Conservation (phyloP, 2,329 filamentous ascomycete species). For the Laburnicola sp. region DNA sequence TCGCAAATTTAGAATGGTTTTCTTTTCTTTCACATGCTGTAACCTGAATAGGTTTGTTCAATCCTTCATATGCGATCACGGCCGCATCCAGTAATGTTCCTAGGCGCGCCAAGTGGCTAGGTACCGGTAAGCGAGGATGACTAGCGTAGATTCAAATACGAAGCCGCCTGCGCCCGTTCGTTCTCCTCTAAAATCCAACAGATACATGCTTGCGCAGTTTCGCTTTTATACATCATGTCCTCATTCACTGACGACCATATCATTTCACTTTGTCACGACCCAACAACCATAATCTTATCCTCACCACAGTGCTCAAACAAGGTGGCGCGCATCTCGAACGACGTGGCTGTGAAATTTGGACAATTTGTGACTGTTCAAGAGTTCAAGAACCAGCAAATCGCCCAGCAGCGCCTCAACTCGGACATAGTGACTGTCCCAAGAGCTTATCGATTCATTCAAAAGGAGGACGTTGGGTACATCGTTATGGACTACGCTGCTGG, state of each 20-base stretch:
- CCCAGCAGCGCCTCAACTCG: constrained; percentile 6
- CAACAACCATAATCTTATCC: constrained; percentile 3
- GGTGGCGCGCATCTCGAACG: constrained; percentile 5
- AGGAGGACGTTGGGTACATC: constrained; percentile 8
- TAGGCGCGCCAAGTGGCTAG: no score
- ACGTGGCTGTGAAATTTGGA: constrained; percentile 9
- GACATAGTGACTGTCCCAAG: constrained; percentile 5
- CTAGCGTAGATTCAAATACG: no score
- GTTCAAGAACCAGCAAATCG: constrained; percentile 7
- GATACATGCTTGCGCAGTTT: not conserved
- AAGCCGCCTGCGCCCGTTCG: no score
- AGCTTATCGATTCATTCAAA: constrained; percentile 9
- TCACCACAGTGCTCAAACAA: constrained; percentile 5
- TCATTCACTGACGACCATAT: constrained; percentile 1
- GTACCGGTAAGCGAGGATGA: no score
- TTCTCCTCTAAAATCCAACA: not conserved
- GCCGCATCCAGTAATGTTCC: no score
- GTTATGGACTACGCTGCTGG: constrained; percentile 7
- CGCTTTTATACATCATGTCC: not conserved
- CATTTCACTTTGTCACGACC: constrained; percentile 5
- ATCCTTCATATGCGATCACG: no score
- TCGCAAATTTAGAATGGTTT: no score
- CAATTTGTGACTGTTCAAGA: constrained; percentile 3
- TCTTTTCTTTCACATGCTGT: no score
- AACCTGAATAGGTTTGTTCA: no score